These are phyloP conservation scores for Raffaelea ambrosiae DNA, from an alignment of 2,329 filamentous ascomycete species.

Conservation along the genomic window DNA sequence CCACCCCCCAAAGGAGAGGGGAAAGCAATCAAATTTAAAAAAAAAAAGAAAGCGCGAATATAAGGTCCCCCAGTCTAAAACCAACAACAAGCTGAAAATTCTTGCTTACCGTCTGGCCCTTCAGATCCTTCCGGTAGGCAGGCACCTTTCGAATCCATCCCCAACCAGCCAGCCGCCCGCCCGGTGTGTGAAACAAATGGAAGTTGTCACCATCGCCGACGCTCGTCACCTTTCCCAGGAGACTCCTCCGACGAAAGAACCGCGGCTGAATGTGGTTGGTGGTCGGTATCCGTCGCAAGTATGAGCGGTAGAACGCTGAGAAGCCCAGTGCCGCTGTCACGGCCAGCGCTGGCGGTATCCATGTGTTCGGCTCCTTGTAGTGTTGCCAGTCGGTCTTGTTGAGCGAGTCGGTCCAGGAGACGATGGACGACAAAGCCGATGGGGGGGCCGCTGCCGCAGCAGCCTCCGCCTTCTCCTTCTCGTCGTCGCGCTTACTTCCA, in stretches of 20 bases:
- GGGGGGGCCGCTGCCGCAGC: not conserved
- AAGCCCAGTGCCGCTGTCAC: conserved; percentile 46
- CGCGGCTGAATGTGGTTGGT: conserved; percentile 65
- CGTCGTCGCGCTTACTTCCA: conserved; percentile 2
- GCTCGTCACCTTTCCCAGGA: conserved; percentile 82
- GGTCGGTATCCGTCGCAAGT: conserved; percentile 76
- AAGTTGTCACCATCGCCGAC: conserved; percentile 98
- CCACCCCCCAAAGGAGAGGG: not conserved
- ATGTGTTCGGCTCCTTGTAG: conserved; percentile 44
- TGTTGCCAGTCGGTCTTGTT: conserved; percentile 44
- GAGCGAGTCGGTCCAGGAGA: conserved; percentile 31
- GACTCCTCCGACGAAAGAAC: conserved; percentile 64
- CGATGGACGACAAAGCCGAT: not conserved
- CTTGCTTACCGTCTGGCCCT: conserved; percentile 67
- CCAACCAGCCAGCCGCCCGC: conserved; percentile 82
- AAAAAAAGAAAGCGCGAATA: too few relatives aligned
- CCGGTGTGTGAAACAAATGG: conserved; percentile 87
- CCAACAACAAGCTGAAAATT: too few relatives aligned
- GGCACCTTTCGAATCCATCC: conserved; percentile 80
- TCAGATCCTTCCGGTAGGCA: conserved; percentile 57
- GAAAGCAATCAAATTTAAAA: too few relatives aligned
- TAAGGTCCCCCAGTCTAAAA: too few relatives aligned
- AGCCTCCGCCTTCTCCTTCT: conserved; percentile 2
- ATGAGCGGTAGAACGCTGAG: conserved; percentile 59
- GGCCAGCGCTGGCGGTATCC: conserved; percentile 44